Evolutionary conservation across 2,329 filamentous ascomycete genomes (phyloP).

Genomic region (Paraphaeosphaeria minitans): DNA sequence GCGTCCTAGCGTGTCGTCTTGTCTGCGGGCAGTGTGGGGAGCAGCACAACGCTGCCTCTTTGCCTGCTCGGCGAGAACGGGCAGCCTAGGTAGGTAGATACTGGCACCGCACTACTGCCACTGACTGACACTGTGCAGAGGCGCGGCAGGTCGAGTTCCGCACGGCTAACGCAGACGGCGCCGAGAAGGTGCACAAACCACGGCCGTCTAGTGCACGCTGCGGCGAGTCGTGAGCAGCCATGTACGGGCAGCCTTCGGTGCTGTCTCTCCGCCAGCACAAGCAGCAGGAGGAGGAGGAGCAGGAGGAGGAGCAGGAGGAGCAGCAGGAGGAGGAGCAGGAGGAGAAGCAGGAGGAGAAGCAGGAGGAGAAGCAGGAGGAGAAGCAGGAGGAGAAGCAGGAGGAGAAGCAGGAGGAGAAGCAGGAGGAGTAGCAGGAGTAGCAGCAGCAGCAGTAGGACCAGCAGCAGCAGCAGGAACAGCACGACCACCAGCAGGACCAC

Average conservation of each 20-base stretch:
- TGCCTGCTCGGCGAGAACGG: background rate
- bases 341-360: too few relatives aligned
- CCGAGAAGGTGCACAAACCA: too few relatives aligned
- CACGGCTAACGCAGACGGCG: background rate
- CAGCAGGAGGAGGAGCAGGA: background rate
- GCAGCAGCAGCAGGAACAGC: too few relatives aligned
- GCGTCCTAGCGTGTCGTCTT: background rate
- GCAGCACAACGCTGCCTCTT: background rate
- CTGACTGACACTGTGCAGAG: conserved; percentile 14
- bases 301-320: too few relatives aligned
- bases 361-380: too few relatives aligned
- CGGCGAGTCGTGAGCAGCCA: conserved; percentile 6
- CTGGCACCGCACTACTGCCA: background rate
- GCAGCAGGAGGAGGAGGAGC: too few relatives aligned
- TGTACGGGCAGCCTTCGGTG: background rate
- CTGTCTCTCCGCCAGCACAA: background rate
- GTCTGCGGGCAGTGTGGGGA: conserved; percentile 2
- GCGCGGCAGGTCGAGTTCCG: background rate
- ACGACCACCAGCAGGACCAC: too few relatives aligned
- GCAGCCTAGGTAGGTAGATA: too few relatives aligned
- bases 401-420: background rate
- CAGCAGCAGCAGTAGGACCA: too few relatives aligned
- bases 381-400: too few relatives aligned
- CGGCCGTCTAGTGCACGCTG: background rate
- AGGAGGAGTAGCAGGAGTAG: too few relatives aligned